These are phyloP conservation scores for Closterium sp. DNA, from an alignment of 139 green algal species.

Conservation along the genomic window DNA sequence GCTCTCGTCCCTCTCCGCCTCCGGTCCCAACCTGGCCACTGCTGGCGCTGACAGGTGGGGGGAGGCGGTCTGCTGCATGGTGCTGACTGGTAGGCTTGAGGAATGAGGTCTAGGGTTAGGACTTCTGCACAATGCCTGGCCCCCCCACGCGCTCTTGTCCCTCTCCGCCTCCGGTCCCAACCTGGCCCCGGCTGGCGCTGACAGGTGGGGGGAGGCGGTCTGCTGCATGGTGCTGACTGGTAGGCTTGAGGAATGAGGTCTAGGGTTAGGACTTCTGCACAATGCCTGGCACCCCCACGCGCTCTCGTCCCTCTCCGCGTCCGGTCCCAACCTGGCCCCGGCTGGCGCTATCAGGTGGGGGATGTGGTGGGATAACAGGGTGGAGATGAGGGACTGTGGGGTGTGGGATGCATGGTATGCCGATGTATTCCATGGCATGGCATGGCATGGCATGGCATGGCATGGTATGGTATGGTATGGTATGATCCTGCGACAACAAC, in stretches of 20 bases:
- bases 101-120: background rate
- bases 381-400: no score
- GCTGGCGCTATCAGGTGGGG: background rate
- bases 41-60: background rate
- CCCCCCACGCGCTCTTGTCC: background rate
- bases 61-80: no score
- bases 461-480: no score
- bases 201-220: background rate
- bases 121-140: background rate
- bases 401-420: no score
- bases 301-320: background rate
- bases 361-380: no score
- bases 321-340: background rate
- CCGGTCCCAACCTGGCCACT: background rate
- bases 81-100: no score
- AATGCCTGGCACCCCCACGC: background rate
- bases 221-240: no score
- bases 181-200: background rate
- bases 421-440: no score
- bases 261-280: no score
- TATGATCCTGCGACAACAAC: no score
- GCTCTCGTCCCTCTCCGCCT: background rate
- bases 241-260: background rate
- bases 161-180: background rate
- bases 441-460: no score